Evolutionary conservation across 2,329 filamentous ascomycete species (phyloP).

Genomic region (Arthrobotrys pseudoclavata): DNA sequence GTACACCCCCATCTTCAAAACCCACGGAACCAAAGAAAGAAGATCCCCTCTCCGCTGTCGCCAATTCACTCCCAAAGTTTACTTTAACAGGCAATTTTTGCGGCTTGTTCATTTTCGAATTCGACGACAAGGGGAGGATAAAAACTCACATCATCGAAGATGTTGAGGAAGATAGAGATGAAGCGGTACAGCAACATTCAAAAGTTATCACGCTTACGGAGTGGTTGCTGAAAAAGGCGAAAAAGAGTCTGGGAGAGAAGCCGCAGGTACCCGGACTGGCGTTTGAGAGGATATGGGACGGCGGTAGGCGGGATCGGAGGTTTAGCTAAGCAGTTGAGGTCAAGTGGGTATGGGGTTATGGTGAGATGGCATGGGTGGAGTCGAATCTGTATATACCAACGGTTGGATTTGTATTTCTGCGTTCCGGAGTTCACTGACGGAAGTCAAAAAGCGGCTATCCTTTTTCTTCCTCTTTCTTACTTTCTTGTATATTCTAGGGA

Average conservation of each 20-base stretch:
- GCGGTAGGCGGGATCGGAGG: conserved; percentile 72
- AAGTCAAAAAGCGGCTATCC: conserved; percentile 2
- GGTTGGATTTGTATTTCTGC: conserved; percentile 15
- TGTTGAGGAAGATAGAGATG: conserved; percentile 79
- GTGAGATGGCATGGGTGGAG: not conserved
- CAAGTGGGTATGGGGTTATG: not conserved
- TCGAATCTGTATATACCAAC: conserved; percentile 33
- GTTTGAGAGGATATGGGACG: conserved; percentile 81
- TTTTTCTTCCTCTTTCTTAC: not conserved
- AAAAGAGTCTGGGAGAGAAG: conserved; percentile 49
- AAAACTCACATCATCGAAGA: conserved; percentile 93
- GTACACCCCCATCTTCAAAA: conserved; percentile 48
- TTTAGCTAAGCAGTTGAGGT: not conserved
- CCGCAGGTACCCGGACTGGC: conserved; percentile 67
- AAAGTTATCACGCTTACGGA: conserved; percentile 93
- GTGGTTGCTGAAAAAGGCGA: conserved; percentile 80
- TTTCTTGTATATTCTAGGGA: conserved; percentile 13
- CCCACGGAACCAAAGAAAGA: conserved; percentile 34
- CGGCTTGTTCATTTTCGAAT: conserved; percentile 94
- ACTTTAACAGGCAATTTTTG: conserved; percentile 76
- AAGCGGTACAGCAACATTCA: conserved; percentile 81
- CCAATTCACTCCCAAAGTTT: conserved; percentile 65
- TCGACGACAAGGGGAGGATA: conserved; percentile 87
- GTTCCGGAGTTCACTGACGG: conserved; percentile 13
- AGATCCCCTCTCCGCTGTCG: conserved; percentile 64